Evolutionary conservation across 306 rosid species (phyloP).

Genomic region (Gastrolobium villosum): DNA sequence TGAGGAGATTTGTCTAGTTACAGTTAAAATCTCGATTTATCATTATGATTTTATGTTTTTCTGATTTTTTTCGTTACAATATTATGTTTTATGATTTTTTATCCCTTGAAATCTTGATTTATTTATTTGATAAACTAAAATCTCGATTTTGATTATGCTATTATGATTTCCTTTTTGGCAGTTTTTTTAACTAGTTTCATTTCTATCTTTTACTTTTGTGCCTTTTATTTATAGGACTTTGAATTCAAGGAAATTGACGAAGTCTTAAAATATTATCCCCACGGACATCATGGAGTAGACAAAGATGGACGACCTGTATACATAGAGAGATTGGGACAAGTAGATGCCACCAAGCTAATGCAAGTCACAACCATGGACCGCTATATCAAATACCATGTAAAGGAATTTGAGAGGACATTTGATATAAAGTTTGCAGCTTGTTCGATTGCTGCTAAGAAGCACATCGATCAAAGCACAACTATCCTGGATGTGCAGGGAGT

Average conservation of each 20-base stretch:
- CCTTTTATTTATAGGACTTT: constrained; percentile 67
- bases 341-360: constrained; percentile 76
- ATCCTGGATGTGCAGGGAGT: constrained; percentile 96
- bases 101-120: too few relatives aligned
- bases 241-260: constrained; percentile 78
- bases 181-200: constrained; percentile 6
- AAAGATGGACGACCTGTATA: constrained; percentile 95
- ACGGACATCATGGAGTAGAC: constrained; percentile 93
- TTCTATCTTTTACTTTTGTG: neutral
- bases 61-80: too few relatives aligned
- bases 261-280: constrained; percentile 87
- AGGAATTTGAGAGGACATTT: constrained; percentile 89
- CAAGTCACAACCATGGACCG: constrained; percentile 91
- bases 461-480: constrained; percentile 95
- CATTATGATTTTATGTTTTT: too few relatives aligned
- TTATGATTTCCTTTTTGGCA: neutral
- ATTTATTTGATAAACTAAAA: too few relatives aligned
- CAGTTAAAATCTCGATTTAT: too few relatives aligned
- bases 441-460: constrained; percentile 88
- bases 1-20: neutral
- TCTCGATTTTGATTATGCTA: neutral
- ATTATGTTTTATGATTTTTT: too few relatives aligned
- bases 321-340: constrained; percentile 84
- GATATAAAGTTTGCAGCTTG: constrained; percentile 85
- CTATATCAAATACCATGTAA: constrained; percentile 80